Base-by-base conservation (phyloP, 306 rosid genomes). In the Cucumis sativus region DNA sequence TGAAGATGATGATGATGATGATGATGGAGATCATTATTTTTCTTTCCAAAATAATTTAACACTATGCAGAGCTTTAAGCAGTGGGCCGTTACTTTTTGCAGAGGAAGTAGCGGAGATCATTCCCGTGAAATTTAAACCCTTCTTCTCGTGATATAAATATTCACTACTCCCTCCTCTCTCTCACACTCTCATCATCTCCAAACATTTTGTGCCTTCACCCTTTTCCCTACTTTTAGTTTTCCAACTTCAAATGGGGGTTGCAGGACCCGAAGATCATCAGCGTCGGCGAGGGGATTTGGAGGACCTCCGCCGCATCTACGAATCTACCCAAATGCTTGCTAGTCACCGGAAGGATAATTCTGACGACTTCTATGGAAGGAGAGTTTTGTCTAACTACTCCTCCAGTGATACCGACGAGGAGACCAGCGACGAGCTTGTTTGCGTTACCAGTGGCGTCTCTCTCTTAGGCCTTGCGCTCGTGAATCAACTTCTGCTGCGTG, bases 381-480 rank as follows among this genome's bases (percentile, higher is more conserved):
- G 68, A 18, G 57, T 61, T 78, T 54, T 60, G 2, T 71, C 80
- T 15, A 62, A 45, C 56, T 11, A 10, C 56, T 11, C 15, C 56
- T 13, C 52, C 9, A 78, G 11, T 25, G 79, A 43, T 11, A 21
- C 8, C 30, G 82, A 54, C 18, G 82, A 72, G 11, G 87, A 82
- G 0, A 79, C 72, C 12, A 81, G 49, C 55, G 91, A 74, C 10
- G 79, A 62, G 39, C 70, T 88, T 30, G 84, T 95, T 4, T 92
- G 97, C 68, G 97, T 95, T 30, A 95, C 99, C 0, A 88, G 96
- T 69, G 99, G 97, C 61, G 92, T 83, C 77, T 92, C 99, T 4
- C 87, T 86, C 77, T 76, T 92, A 21, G 97, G 97, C 14, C 78
- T 92, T 37, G 97, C 97, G 77, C 28, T 95, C 67, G 87, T 91